Percentiles rank a stretch among this genome's conserved stretches.
Evolutionary conservation across 805 yeast species (phyloP).

Genomic region (Sugiyamaella mastotermitis): DNA sequence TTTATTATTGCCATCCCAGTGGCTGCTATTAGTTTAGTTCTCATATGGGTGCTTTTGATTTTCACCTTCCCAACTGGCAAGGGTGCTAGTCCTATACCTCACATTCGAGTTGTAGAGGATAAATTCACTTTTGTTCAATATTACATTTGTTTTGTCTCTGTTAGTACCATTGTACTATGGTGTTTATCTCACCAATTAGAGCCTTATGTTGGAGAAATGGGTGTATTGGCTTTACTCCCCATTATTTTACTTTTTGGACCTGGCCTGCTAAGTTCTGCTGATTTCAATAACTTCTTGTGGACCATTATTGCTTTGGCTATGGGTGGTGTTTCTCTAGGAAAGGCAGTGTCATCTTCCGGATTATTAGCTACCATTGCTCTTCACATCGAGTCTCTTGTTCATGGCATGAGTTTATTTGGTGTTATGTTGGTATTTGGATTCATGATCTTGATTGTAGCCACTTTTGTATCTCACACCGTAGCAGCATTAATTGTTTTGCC

Average conservation of each 20-base stretch:
- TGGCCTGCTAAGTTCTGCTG: constrained; percentile 80
- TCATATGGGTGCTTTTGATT: constrained; percentile 69
- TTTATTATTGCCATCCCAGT: constrained; percentile 84
- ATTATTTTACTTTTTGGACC: constrained; percentile 89
- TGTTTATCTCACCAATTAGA: constrained; percentile 75
- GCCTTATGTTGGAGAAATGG: constrained; percentile 86
- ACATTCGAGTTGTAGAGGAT: constrained; percentile 55
- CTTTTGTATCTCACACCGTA: constrained; percentile 94
- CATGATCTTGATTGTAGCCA: constrained; percentile 76
- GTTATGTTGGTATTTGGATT: constrained; percentile 76
- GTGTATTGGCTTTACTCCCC: constrained; percentile 88
- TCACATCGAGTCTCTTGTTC: constrained; percentile 59
- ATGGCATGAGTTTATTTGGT: constrained; percentile 61
- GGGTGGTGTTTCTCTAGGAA: constrained; percentile 97
- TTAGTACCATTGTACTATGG: constrained; percentile 78
- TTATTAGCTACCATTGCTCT: constrained; percentile 71
- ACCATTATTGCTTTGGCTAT: constrained; percentile 90
- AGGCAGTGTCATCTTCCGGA: constrained; percentile 91
- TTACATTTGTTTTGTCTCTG: constrained; percentile 63
- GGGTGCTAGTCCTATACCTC: constrained; percentile 44
- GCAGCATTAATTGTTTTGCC: constrained; percentile 94
- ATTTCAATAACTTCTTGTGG: constrained; percentile 95
- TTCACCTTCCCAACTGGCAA: constrained; percentile 43
- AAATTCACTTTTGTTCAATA: constrained; percentile 67
- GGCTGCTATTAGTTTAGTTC: constrained; percentile 50